Conservation (phyloP, 1,139 yeast genomes). For the Saccharomyces hybrid region DNA sequence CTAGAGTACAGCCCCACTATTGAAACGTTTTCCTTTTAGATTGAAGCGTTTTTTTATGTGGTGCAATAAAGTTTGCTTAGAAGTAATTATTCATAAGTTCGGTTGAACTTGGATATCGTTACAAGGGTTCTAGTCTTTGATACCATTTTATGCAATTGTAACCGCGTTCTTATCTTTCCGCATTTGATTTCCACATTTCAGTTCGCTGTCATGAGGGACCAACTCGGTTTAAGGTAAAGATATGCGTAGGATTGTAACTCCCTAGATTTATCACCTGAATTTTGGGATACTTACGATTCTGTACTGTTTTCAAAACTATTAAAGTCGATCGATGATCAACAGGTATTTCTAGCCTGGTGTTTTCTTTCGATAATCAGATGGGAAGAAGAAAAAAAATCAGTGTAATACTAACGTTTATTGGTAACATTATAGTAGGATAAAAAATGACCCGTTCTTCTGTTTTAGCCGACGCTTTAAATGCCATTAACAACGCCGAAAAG, state of each 20-base stretch:
- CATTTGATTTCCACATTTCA: slow-evolving; percentile 5
- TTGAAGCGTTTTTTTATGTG: too few species aligned
- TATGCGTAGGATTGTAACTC: slow-evolving; percentile 7
- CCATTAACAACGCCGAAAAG: slow-evolving; percentile 98
- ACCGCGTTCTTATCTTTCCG: neutral
- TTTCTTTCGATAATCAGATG: neutral
- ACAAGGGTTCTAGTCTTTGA: slow-evolving; percentile 23
- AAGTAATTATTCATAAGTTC: slow-evolving; percentile 11
- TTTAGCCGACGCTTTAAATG: slow-evolving; percentile 97
- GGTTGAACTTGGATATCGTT: slow-evolving; percentile 20
- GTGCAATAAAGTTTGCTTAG: too few species aligned
- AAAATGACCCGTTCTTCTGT: slow-evolving; percentile 97
- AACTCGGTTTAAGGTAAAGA: neutral
- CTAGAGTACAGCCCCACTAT: neutral
- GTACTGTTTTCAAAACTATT: neutral
- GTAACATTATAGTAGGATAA: neutral
- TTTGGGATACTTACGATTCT: slow-evolving; percentile 2
- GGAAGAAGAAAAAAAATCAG: neutral
- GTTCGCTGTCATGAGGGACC: slow-evolving; percentile 13
- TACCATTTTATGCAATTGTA: slow-evolving; percentile 17
- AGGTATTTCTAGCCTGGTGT: neutral
- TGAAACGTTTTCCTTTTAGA: neutral
- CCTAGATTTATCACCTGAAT: neutral
- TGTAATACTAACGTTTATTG: neutral
- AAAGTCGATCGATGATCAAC: neutral